Evolutionary conservation across 805 yeast genomes (phyloP).

Genomic region (Komagataella ulmi): DNA sequence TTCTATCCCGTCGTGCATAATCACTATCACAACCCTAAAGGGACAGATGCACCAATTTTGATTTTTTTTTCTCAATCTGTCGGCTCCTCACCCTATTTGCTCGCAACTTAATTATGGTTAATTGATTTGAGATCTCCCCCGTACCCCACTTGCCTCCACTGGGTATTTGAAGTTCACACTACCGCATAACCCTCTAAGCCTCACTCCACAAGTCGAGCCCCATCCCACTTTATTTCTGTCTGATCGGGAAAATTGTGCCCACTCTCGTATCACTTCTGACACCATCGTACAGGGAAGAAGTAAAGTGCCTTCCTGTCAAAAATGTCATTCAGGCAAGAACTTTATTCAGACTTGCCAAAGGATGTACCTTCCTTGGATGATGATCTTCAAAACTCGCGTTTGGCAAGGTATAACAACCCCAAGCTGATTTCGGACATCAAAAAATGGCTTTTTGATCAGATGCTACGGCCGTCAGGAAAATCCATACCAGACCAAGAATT

Average conservation of each 20-base stretch:
- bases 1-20: not conserved
- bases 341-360: conserved; percentile 2
- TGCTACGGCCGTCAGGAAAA: conserved; percentile 13
- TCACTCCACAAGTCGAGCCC: no score
- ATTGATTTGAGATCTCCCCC: not conserved
- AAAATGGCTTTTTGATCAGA: conserved; percentile 34
- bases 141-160: not conserved
- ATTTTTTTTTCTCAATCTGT: not conserved
- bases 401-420: conserved; percentile 31
- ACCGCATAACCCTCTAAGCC: not conserved
- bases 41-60: not conserved
- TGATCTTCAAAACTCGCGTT: conserved; percentile 38
- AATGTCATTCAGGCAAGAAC: not conserved
- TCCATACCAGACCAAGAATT: conserved; percentile 8
- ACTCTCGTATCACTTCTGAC: not conserved
- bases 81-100: not conserved
- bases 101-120: not conserved
- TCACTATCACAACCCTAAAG: not conserved
- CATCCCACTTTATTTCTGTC: not conserved
- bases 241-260: not conserved
- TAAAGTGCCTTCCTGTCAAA: not conserved
- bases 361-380: conserved; percentile 49
- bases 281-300: not conserved
- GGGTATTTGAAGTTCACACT: not conserved
- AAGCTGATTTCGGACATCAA: conserved; percentile 20